phyloP scores from a whole-genome alignment of 2,329 filamentous ascomycete genomes.

The Phaeosphaeria sp. region DNA sequence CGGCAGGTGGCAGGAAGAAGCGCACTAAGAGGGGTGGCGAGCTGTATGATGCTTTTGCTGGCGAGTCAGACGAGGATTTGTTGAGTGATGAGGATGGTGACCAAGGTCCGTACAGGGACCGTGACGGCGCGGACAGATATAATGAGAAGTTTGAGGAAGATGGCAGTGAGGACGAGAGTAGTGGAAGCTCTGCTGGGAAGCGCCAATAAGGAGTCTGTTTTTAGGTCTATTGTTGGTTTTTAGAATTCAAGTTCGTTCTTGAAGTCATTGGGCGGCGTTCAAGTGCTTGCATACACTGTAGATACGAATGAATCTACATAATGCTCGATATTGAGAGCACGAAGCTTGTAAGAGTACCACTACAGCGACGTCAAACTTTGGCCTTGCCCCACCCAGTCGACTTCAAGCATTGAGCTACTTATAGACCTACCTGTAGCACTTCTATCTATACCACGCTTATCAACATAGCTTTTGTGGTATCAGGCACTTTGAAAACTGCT shows the following conservation, averaged over 20 bases:
- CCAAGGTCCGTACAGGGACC: conserved; percentile 45
- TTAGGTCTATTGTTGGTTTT: conserved; percentile 1
- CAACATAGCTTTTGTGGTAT: too few relatives aligned
- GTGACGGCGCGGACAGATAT: conserved; percentile 30
- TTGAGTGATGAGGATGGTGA: conserved; percentile 54
- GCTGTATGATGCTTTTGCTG: conserved; percentile 96
- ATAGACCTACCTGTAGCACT: too few relatives aligned
- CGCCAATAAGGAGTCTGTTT: conserved; percentile 24
- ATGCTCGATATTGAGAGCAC: too few relatives aligned
- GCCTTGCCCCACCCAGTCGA: too few relatives aligned
- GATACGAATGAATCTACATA: not conserved
- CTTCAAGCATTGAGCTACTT: too few relatives aligned
- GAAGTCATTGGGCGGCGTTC: conserved; percentile 26
- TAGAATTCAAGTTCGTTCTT: conserved; percentile 4
- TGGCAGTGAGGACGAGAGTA: conserved; percentile 31
- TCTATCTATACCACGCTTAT: too few relatives aligned
- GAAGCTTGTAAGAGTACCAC: too few relatives aligned
- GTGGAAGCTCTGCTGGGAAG: conserved; percentile 34
- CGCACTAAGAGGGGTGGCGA: conserved; percentile 76
- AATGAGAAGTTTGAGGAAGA: conserved; percentile 41
- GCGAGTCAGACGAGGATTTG: conserved; percentile 80
- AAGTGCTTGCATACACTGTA: not conserved
- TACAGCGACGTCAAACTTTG: too few relatives aligned
- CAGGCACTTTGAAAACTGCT: too few relatives aligned
- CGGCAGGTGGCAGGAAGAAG: conserved; percentile 45